Evolutionary conservation across 768 basidiomycete genomes (phyloP).

Genomic region (Gloeostereum incarnatum): DNA sequence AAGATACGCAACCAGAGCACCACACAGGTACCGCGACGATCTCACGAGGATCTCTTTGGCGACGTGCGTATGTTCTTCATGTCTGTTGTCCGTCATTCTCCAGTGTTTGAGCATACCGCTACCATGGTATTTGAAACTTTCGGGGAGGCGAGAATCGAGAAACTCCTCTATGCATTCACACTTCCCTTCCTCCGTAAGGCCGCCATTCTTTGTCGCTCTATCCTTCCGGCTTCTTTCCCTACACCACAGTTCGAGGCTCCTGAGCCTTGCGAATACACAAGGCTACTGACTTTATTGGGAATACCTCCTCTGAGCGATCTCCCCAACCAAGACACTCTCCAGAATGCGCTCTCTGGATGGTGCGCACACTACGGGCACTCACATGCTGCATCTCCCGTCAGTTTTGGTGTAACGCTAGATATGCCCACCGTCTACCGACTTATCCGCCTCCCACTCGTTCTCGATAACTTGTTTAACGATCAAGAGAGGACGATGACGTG

Average conservation of each 20-base stretch:
- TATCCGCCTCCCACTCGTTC: conserved; percentile 66
- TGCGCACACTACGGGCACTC: conserved; percentile 82
- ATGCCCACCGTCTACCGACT: conserved; percentile 80
- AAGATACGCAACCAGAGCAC: conserved; percentile 52
- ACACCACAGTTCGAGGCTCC: conserved; percentile 29
- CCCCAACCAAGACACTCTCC: conserved; percentile 78
- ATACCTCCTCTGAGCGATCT: conserved; percentile 76
- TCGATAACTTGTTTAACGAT: conserved; percentile 78
- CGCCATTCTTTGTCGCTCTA: conserved; percentile 73
- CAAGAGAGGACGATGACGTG: conserved; percentile 71
- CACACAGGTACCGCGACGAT: conserved; percentile 31
- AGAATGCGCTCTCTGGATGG: conserved; percentile 86
- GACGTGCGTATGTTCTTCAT: conserved; percentile 86
- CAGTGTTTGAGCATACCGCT: conserved; percentile 78
- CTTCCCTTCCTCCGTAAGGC: conserved; percentile 88
- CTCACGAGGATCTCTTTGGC: conserved; percentile 70
- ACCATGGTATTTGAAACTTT: conserved; percentile 72
- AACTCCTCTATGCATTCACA: conserved; percentile 79
- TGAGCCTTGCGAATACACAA: conserved; percentile 64
- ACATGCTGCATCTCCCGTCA: conserved; percentile 68
- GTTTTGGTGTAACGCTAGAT: conserved; percentile 74
- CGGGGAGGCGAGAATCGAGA: conserved; percentile 79
- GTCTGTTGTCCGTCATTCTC: conserved; percentile 84
- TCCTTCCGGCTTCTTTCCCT: conserved; percentile 56
- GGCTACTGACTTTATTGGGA: conserved; percentile 64